A percentile compares a stretch with the other conserved stretches of the same genome.
Evolutionary conservation across 768 basidiomycete species (phyloP).

Genomic region (Lactifluus hygrophoroides): DNA sequence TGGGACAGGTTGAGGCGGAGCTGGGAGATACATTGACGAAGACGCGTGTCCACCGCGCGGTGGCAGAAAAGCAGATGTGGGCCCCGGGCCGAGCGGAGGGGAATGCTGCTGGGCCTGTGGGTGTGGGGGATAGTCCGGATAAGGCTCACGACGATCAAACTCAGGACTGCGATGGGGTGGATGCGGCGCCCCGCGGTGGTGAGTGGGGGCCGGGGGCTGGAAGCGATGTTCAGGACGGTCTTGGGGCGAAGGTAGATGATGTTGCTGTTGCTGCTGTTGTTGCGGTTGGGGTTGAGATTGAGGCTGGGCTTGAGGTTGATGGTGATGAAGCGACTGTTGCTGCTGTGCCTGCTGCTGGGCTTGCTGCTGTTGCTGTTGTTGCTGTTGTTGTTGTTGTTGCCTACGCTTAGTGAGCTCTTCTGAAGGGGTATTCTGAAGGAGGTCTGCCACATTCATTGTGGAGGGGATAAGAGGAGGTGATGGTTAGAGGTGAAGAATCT

Average conservation of each 20-base stretch:
- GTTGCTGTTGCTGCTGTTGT: conserved; percentile 23
- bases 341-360: conserved; percentile 16
- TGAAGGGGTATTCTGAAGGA: conserved; percentile 63
- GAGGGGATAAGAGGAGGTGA: conserved; percentile 10
- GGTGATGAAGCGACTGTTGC: conserved; percentile 21
- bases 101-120: conserved; percentile 16
- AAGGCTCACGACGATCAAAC: conserved; percentile 17
- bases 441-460: conserved; percentile 60
- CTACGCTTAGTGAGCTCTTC: conserved; percentile 36
- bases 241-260: conserved; percentile 23
- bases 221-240: conserved; percentile 23
- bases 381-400: conserved; percentile 24
- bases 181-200: conserved; percentile 14
- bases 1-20: conserved; percentile 19
- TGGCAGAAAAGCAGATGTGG: conserved; percentile 15
- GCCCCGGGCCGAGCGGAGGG: conserved; percentile 4
- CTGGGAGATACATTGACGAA: conserved; percentile 17
- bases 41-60: conserved; percentile 20
- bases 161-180: conserved; percentile 18
- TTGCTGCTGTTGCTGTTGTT: conserved; percentile 21
- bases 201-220: conserved; percentile 18
- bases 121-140: conserved; percentile 13
- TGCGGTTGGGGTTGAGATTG: conserved; percentile 23
- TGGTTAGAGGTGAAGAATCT: neutral
- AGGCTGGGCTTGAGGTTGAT: conserved; percentile 8